Evolutionary conservation across 2,329 filamentous ascomycete species (phyloP).

Genomic region (Cryphonectria carpinicola): DNA sequence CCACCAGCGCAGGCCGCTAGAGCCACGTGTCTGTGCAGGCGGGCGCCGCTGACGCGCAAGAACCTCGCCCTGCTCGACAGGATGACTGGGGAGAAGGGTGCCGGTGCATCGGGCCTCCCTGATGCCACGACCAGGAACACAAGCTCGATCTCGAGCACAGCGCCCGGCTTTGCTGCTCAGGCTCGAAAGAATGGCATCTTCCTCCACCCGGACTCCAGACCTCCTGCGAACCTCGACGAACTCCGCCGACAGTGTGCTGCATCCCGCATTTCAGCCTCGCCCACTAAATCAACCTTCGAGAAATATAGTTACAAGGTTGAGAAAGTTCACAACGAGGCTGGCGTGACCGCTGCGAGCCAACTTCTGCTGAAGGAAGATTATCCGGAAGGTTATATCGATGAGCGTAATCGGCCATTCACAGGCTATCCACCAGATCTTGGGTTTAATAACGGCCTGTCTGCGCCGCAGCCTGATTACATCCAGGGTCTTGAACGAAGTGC

Average conservation of each 20-base stretch:
- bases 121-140: not conserved
- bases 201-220: not conserved
- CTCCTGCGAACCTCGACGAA: not conserved
- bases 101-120: too few species aligned
- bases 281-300: not conserved
- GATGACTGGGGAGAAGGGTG: not conserved
- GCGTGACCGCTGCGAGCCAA: not conserved
- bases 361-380: not conserved
- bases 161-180: not conserved
- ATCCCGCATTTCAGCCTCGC: not conserved
- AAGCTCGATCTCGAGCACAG: not conserved
- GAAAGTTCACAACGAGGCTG: not conserved
- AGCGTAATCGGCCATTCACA: not conserved
- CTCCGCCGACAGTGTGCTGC: not conserved
- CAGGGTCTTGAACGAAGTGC: slow-evolving; percentile 27
- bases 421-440: slow-evolving; percentile 33
- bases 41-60: not conserved
- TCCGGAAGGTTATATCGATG: not conserved
- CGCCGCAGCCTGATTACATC: slow-evolving; percentile 37
- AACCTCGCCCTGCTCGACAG: not conserved
- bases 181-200: not conserved
- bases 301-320: not conserved
- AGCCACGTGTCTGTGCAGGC: not conserved
- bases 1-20: too few species aligned
- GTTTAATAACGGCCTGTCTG: slow-evolving; percentile 36